A percentile compares a stretch with the other conserved stretches of the same genome.
Conservation (phyloP, 2,329 filamentous ascomycete genomes). For the Aspergillus amoenus region DNA sequence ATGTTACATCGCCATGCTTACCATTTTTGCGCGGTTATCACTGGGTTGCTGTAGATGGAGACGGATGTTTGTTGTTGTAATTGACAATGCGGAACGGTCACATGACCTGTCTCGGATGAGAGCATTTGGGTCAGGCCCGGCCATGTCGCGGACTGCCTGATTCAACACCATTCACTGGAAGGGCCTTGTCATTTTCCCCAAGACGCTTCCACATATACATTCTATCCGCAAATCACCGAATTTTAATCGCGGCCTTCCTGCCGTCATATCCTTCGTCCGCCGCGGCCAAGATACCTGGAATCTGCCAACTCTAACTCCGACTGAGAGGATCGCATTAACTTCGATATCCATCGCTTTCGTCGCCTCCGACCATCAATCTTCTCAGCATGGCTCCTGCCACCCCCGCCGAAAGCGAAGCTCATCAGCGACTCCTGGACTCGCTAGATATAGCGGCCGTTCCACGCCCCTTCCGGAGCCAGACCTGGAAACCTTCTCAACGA, state of each 20-base stretch:
- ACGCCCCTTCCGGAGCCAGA: slow-evolving; percentile 85
- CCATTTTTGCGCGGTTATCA: slow-evolving; percentile 15
- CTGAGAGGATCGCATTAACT: not conserved
- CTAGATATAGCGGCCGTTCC: slow-evolving; percentile 85
- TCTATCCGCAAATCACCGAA: not conserved
- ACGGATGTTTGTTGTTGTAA: slow-evolving; percentile 1
- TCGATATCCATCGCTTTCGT: not conserved
- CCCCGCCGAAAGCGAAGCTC: slow-evolving; percentile 73
- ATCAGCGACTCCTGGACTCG: slow-evolving; percentile 81
- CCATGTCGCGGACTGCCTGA: not conserved
- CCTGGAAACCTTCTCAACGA: slow-evolving; percentile 89
- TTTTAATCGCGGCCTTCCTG: too few relatives aligned
- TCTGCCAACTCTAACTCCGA: not conserved
- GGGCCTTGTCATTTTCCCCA: not conserved
- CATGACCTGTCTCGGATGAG: slow-evolving; percentile 5
- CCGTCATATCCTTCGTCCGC: too few relatives aligned
- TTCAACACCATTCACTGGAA: not conserved
- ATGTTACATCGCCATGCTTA: not conserved
- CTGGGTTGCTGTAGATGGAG: not conserved
- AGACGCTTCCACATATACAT: not conserved
- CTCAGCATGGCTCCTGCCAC: slow-evolving; percentile 59
- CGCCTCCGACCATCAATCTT: slow-evolving; percentile 13
- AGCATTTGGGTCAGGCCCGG: not conserved
- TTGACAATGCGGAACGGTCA: slow-evolving; percentile 1
- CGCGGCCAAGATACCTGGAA: not conserved